These are phyloP conservation scores for Nakaseomyces sp. DNA, from an alignment of 1,139 yeast genomes.

Conservation along the genomic window DNA sequence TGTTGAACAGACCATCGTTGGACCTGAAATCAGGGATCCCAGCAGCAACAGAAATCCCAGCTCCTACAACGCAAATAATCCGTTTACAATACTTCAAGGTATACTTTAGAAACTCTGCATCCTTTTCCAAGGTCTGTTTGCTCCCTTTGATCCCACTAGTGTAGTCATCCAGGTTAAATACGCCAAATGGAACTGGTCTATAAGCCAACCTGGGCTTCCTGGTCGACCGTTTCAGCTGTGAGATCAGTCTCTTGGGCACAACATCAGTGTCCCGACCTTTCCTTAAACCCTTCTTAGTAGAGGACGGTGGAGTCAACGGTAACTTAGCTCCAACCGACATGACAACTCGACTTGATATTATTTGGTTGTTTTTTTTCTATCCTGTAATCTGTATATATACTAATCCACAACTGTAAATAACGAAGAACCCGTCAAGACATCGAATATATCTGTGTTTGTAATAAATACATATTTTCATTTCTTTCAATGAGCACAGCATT, in stretches of 20 bases:
- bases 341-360: too few species aligned
- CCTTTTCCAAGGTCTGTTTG: conserved; percentile 27
- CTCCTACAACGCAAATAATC: conserved; percentile 64
- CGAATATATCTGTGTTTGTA: neutral
- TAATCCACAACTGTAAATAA: too few species aligned
- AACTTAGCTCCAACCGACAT: neutral
- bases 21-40: conserved; percentile 90
- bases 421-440: too few species aligned
- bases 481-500: neutral
- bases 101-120: conserved; percentile 37
- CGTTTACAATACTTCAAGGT: conserved; percentile 41
- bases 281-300: neutral
- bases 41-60: conserved; percentile 83
- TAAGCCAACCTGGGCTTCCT: conserved; percentile 37
- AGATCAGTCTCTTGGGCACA: conserved; percentile 19
- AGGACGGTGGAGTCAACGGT: conserved; percentile 5
- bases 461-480: neutral
- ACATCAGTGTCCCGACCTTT: neutral
- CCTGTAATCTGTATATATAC: neutral
- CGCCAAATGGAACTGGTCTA: conserved; percentile 37
- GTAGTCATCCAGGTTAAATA: conserved; percentile 32
- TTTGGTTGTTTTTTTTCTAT: neutral
- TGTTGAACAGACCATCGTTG: conserved; percentile 62
- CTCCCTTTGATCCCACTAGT: conserved; percentile 27
- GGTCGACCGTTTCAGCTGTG: conserved; percentile 14